Base-by-base conservation (phyloP, 164 flowering plant species). In the Aristolochia fimbriata region DNA sequence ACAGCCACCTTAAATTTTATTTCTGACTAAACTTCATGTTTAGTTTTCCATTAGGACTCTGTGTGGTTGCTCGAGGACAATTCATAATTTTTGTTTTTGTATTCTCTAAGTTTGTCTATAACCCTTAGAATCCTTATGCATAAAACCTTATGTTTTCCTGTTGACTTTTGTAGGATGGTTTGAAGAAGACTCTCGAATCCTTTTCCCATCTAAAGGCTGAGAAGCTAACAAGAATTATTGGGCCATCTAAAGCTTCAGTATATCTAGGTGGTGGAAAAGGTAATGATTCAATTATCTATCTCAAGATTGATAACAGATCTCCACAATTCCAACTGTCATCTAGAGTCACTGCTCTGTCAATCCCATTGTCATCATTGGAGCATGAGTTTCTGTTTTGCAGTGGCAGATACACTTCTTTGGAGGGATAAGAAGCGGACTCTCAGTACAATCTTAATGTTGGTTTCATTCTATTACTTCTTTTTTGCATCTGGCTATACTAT, bases 401-500 rank as follows among this genome's bases (percentile, higher is more conserved):
- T 83, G 80, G 98, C 97, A 31, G 84, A 89, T 70, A 80, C 77
- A 37, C 83, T 93, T 68, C 88, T 90, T 30, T 90, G 98, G 97
- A 89, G 76, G 80, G 80, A 87, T 71, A 83, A 70, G 68, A 89
- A 64, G 81, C 82, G 68, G 69, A 82, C 90, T 15, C 54, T 86
- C 25, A 65, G 65, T 1, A 51, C 78, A 7, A 6, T 85, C 63
- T 16, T 86, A 27, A 65, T 79, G 51, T 62, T 90, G 77, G 60
- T 77, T 72, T 77, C 79, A 30, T 66, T 83, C 48, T 93, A 90
- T 76, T 79, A 73, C 73, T 79, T 76, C 82, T 82, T 86, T 55
- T 64, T 87, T 53, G 77, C 85, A 16, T 70, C 96, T 50, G 89
- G 84, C 22, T 77, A 68, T 70, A 84, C 97, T 50, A 51, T 83